Conservation (phyloP, 2,329 filamentous ascomycete genomes). For the Pseudocercospora cruenta region DNA sequence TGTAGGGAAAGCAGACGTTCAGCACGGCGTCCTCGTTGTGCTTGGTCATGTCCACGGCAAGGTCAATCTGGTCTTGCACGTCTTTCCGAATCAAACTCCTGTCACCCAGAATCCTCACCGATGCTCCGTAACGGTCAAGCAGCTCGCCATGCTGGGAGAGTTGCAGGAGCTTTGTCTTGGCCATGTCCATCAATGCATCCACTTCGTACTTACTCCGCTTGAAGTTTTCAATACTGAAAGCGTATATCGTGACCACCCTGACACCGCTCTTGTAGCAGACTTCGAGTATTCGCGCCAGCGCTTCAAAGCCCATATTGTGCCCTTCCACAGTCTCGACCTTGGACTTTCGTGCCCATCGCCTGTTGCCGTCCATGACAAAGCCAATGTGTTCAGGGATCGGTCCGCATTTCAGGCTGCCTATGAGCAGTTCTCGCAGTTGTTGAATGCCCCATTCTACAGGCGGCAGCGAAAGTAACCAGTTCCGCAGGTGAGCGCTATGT, state of each 20-base stretch:
- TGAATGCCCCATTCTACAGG: constrained; percentile 88
- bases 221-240: constrained; percentile 99
- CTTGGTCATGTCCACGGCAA: constrained; percentile 82
- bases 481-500: constrained; percentile 64
- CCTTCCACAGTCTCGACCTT: constrained; percentile 96
- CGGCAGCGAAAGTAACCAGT: constrained; percentile 84
- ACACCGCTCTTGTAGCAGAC: constrained; percentile 98
- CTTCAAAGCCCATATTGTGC: constrained; percentile 94
- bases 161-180: constrained; percentile 91
- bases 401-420: constrained; percentile 85
- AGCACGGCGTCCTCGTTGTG: constrained; percentile 77
- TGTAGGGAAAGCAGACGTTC: constrained; percentile 98
- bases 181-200: constrained; percentile 95
- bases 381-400: constrained; percentile 93
- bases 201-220: constrained; percentile 96
- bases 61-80: constrained; percentile 85
- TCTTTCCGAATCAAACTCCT: constrained; percentile 82
- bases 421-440: constrained; percentile 78
- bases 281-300: constrained; percentile 90
- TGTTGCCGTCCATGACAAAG: constrained; percentile 99
- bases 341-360: constrained; percentile 85
- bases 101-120: constrained; percentile 82
- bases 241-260: constrained; percentile 95
- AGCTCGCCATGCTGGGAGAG: constrained; percentile 91
- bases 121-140: constrained; percentile 87